phyloP scores from a whole-genome alignment of 2,329 filamentous ascomycete species.

The Daldinia eschscholtzii region DNA sequence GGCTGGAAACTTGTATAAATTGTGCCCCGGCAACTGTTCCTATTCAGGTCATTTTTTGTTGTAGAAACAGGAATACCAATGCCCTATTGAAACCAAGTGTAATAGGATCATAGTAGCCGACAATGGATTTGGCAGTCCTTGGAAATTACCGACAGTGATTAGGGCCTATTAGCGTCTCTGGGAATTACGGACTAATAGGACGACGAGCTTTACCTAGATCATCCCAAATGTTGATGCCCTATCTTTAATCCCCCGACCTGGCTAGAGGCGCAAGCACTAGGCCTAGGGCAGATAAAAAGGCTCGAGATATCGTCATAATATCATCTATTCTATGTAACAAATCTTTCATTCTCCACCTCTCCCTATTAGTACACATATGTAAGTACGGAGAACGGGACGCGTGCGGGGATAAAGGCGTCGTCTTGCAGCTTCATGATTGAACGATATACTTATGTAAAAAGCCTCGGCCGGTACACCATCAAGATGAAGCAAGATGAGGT shows the following conservation, averaged over 20 bases:
- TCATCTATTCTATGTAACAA: constrained; percentile 10
- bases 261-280: constrained; percentile 27
- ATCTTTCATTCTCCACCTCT: constrained; percentile 8
- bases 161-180: constrained; percentile 22
- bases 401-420: constrained; percentile 7
- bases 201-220: neutral
- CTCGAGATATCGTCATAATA: constrained; percentile 34
- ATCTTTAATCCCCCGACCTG: neutral
- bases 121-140: constrained; percentile 12
- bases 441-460: constrained; percentile 16
- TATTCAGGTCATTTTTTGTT: constrained; percentile 23
- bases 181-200: constrained; percentile 3
- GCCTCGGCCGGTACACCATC: constrained; percentile 33
- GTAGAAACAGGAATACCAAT: constrained; percentile 21
- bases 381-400: constrained; percentile 13
- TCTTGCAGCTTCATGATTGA: constrained; percentile 34
- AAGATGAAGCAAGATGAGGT: constrained; percentile 40
- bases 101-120: constrained; percentile 21
- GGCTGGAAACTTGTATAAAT: constrained; percentile 6
- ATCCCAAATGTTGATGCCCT: neutral
- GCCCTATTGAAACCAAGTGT: constrained; percentile 14
- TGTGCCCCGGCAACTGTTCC: constrained; percentile 15
- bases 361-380: constrained; percentile 6
- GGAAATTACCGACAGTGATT: constrained; percentile 32
- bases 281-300: constrained; percentile 23